Conservation (phyloP, 202 grass and related monocot genomes). For the Carex sylvatica region DNA sequence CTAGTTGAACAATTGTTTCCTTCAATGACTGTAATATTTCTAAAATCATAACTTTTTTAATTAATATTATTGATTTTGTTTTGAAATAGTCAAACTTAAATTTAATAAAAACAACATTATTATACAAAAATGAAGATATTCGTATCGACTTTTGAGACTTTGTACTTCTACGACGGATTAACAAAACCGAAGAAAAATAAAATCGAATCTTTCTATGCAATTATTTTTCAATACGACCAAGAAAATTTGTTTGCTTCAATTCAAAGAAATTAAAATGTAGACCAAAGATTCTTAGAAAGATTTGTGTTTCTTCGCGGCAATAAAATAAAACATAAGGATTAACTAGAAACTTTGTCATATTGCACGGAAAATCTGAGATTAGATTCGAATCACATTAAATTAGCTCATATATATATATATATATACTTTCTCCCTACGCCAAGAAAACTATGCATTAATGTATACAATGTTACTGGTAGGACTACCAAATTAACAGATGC, state of each 20-base stretch:
- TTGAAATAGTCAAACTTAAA: too few relatives aligned
- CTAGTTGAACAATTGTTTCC: too few relatives aligned
- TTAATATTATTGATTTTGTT: too few relatives aligned
- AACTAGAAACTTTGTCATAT: not conserved
- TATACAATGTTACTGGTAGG: not conserved
- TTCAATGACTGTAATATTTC: too few relatives aligned
- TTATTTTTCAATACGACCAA: not conserved
- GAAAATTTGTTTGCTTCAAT: not conserved
- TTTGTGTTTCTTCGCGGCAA: not conserved
- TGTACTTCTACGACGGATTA: not conserved
- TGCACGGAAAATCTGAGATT: constrained; percentile 12
- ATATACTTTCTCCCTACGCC: not conserved
- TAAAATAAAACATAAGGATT: too few relatives aligned
- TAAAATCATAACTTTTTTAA: too few relatives aligned
- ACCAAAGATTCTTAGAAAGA: not conserved
- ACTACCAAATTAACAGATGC: not conserved
- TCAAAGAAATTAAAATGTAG: not conserved
- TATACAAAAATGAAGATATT: not conserved
- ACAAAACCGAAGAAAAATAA: not conserved
- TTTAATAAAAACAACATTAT: too few relatives aligned
- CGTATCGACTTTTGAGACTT: not conserved
- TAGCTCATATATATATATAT: too few relatives aligned
- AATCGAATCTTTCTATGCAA: not conserved
- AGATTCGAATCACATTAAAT: constrained; percentile 12
- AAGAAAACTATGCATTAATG: not conserved